Conservation (phyloP, 176 grass and related monocot species). For the Eragrostis nindensis region DNA sequence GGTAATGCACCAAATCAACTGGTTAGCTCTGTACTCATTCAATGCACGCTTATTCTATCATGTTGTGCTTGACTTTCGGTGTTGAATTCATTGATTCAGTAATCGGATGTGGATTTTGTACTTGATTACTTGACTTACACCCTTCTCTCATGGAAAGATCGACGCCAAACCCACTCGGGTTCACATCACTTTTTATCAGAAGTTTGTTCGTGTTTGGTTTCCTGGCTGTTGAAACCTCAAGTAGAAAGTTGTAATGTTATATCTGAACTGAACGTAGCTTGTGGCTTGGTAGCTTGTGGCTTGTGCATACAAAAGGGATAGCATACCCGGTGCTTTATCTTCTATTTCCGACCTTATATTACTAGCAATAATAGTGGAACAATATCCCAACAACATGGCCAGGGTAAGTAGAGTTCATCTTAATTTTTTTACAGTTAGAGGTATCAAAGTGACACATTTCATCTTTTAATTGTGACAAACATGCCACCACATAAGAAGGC, state of each 20-base stretch:
- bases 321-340: not conserved
- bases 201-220: not conserved
- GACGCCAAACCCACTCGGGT: too few species aligned
- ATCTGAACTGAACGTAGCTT: not conserved
- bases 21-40: not conserved
- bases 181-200: too few species aligned
- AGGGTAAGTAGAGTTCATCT: not conserved
- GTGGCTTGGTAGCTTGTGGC: too few species aligned
- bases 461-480: not conserved
- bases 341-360: not conserved
- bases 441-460: not conserved
- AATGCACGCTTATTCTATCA: not conserved
- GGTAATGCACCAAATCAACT: conserved; percentile 8
- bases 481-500: not conserved
- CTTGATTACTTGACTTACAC: too few species aligned
- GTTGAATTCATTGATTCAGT: not conserved
- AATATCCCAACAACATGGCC: not conserved
- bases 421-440: not conserved
- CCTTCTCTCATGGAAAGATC: too few species aligned
- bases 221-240: conserved; percentile 14
- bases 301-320: conserved; percentile 5
- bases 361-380: not conserved
- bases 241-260: conserved; percentile 3
- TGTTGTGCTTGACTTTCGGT: not conserved
- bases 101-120: not conserved